Percentiles rank a stretch among this genome's conserved stretches.
These are phyloP conservation scores for Sporisorium graminicola DNA, from an alignment of 1,284 basidiomycete genomes.

Conservation along the genomic window DNA sequence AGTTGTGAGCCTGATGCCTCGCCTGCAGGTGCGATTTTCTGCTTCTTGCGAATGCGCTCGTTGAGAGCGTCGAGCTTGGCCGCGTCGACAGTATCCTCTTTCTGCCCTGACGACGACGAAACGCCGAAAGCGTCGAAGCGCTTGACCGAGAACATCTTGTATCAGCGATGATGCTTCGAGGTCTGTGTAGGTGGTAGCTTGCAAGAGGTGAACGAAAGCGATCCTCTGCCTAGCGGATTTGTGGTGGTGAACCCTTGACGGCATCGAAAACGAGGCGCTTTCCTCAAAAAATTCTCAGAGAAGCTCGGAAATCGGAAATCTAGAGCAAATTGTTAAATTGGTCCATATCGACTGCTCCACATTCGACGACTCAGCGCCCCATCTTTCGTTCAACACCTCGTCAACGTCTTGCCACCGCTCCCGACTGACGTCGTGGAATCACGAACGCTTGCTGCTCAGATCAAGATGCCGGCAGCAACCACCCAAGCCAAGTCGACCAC, in stretches of 20 bases:
- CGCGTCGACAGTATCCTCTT: constrained; percentile 13
- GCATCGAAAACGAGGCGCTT: neutral
- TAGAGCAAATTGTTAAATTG: neutral
- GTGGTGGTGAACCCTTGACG: constrained; percentile 12
- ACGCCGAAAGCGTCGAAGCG: constrained; percentile 50
- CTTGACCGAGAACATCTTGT: constrained; percentile 54
- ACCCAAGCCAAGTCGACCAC: constrained; percentile 43
- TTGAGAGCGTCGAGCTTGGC: constrained; percentile 58
- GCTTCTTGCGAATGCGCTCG: constrained; percentile 48
- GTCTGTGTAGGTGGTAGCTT: neutral
- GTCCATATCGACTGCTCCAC: constrained; percentile 1
- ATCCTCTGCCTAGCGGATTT: neutral
- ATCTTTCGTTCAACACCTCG: neutral
- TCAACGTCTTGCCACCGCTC: neutral
- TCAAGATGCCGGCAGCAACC: constrained; percentile 35
- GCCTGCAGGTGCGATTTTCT: constrained; percentile 25
- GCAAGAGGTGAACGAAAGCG: neutral
- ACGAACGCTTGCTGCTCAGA: neutral
- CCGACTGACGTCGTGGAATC: neutral
- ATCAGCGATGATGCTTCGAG: neutral
- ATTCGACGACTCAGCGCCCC: constrained; percentile 11
- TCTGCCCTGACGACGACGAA: constrained; percentile 6
- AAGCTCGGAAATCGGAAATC: constrained; percentile 4
- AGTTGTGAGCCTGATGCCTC: constrained; percentile 5
- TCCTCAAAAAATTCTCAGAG: constrained; percentile 12